Percentiles rank a stretch among this genome's conserved stretches.
These are phyloP conservation scores for Lichenothelia convexa DNA, from an alignment of 495 filamentous ascomycete genomes.

Conservation along the genomic window DNA sequence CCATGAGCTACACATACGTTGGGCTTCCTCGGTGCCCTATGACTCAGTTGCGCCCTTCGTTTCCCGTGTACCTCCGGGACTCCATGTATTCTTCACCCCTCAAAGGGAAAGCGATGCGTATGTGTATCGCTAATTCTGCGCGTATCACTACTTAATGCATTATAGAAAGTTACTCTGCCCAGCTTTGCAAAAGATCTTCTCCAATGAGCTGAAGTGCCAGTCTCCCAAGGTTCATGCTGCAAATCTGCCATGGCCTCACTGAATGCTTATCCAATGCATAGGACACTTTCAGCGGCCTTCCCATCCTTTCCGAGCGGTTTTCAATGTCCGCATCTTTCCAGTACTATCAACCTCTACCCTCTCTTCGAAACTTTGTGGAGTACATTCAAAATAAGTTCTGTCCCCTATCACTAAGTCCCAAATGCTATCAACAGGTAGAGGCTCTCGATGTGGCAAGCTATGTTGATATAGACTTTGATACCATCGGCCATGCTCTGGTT, in stretches of 20 bases:
- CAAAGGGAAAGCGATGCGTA: constrained; percentile 22
- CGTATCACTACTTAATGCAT: not conserved
- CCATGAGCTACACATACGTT: constrained; percentile 65
- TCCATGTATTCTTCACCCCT: constrained; percentile 69
- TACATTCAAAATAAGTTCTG: constrained; percentile 45
- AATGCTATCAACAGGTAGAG: constrained; percentile 22
- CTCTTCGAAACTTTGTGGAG: constrained; percentile 32
- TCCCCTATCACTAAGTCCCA: constrained; percentile 12
- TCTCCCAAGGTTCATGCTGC: constrained; percentile 6
- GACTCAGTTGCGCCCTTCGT: constrained; percentile 46
- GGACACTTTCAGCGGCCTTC: constrained; percentile 49
- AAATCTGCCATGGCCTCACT: constrained; percentile 4
- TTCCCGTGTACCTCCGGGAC: constrained; percentile 56
- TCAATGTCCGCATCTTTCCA: constrained; percentile 46
- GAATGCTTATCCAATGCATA: constrained; percentile 30
- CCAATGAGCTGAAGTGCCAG: constrained; percentile 25
- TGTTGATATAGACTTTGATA: constrained; percentile 64
- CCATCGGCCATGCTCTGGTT: constrained; percentile 43
- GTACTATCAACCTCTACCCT: constrained; percentile 45
- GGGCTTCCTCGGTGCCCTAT: constrained; percentile 42
- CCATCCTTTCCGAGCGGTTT: constrained; percentile 44
- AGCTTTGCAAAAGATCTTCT: constrained; percentile 43
- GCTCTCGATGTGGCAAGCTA: constrained; percentile 35
- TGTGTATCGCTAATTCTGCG: constrained; percentile 7
- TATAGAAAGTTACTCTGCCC: constrained; percentile 41